Evolutionary conservation across 2,329 filamentous ascomycete genomes (phyloP).

Genomic region (Lomentospora prolificans): DNA sequence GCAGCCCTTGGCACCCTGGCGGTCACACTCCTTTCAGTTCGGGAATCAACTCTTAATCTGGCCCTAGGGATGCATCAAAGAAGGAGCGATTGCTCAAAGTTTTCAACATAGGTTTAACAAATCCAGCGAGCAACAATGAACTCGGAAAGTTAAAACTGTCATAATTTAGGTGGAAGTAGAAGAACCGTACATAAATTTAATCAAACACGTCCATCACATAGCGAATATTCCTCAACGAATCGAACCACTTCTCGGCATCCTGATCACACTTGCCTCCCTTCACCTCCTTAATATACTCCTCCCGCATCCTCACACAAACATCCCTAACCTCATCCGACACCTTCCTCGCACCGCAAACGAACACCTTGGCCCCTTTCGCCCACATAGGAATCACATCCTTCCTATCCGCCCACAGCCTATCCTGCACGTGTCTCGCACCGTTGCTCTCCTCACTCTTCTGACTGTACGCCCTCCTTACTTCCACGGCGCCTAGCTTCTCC

Average conservation of each 20-base stretch:
- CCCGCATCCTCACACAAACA: conserved; percentile 24
- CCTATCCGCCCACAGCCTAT: conserved; percentile 27
- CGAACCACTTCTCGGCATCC: conserved; percentile 35
- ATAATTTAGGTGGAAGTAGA: too few species aligned
- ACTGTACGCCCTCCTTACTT: conserved; percentile 47
- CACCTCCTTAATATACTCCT: conserved; percentile 16
- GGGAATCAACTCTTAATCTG: too few species aligned
- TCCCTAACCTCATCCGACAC: conserved; percentile 38
- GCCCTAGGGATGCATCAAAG: too few species aligned
- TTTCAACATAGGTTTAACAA: too few species aligned
- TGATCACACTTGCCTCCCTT: conserved; percentile 23
- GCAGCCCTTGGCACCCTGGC: too few species aligned
- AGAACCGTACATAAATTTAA: too few species aligned
- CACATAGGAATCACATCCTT: conserved; percentile 28
- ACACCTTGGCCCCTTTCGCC: conserved; percentile 42
- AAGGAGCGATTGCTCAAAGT: too few species aligned
- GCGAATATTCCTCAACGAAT: conserved; percentile 40
- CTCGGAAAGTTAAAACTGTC: too few species aligned
- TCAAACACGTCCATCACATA: conserved; percentile 55
- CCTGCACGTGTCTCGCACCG: conserved; percentile 39
- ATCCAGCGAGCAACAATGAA: too few species aligned
- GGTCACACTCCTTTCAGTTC: too few species aligned
- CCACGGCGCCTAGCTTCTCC: conserved; percentile 50
- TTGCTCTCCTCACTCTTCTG: conserved; percentile 29
- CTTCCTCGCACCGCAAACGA: conserved; percentile 51